These are phyloP conservation scores for Microbotryum saponariae DNA, from an alignment of 1,284 basidiomycete genomes.

Conservation along the genomic window DNA sequence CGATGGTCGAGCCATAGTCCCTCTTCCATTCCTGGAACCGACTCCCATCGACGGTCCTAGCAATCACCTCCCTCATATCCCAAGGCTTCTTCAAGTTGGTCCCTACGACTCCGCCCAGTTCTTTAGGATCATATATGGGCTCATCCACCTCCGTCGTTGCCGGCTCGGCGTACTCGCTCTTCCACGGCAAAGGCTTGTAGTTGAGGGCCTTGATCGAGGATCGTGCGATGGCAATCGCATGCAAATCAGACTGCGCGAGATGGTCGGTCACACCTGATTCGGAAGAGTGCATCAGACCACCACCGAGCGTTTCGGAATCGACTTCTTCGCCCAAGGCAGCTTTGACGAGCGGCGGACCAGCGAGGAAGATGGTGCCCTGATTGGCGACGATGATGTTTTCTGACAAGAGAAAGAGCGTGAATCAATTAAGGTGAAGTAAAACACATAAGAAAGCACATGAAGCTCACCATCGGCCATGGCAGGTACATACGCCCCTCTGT, in stretches of 20 bases:
- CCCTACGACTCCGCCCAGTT: constrained; percentile 84
- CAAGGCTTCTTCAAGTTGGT: constrained; percentile 78
- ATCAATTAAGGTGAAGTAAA: not conserved
- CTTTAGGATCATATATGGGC: constrained; percentile 69
- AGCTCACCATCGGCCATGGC: constrained; percentile 70
- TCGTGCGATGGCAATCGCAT: constrained; percentile 76
- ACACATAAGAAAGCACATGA: constrained; percentile 1
- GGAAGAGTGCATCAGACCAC: constrained; percentile 83
- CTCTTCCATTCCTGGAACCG: constrained; percentile 92
- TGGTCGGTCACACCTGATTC: constrained; percentile 93
- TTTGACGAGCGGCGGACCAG: constrained; percentile 88
- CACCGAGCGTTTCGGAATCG: constrained; percentile 84
- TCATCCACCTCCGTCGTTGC: constrained; percentile 48
- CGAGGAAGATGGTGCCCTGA: constrained; percentile 91
- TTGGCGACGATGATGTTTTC: constrained; percentile 90
- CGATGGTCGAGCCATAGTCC: constrained; percentile 75
- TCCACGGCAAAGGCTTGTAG: constrained; percentile 25
- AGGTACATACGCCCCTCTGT: constrained; percentile 76
- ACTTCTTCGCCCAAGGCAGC: constrained; percentile 90
- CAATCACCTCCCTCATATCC: constrained; percentile 89
- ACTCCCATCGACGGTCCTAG: constrained; percentile 82
- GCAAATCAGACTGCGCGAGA: constrained; percentile 76
- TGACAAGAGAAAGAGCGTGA: not conserved
- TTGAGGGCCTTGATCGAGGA: constrained; percentile 70
- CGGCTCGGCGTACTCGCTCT: constrained; percentile 20